These are phyloP conservation scores for Knufia petricola DNA, from an alignment of 2,329 filamentous ascomycete species.

Conservation along the genomic window DNA sequence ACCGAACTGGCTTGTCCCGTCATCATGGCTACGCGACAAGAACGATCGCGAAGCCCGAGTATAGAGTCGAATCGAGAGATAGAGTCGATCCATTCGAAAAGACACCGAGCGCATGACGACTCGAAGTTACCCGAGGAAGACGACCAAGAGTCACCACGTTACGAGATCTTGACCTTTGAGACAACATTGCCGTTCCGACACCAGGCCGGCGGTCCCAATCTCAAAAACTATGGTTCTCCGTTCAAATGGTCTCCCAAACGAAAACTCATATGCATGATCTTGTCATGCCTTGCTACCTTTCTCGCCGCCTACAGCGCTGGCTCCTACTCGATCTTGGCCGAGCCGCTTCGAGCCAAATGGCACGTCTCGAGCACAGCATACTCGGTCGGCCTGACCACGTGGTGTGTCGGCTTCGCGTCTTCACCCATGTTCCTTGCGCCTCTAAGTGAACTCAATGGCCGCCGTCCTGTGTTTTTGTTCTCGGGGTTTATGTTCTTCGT, in stretches of 20 bases:
- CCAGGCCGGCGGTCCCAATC: conserved; percentile 46
- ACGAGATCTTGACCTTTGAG: conserved; percentile 54
- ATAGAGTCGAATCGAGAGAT: conserved; percentile 4
- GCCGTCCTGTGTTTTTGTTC: conserved; percentile 68
- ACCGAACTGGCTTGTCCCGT: neutral
- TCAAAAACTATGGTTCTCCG: conserved; percentile 59
- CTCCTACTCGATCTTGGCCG: conserved; percentile 61
- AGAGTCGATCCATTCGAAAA: neutral
- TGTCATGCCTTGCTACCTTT: conserved; percentile 67
- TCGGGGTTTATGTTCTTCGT: conserved; percentile 62
- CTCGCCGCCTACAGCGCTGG: conserved; percentile 74
- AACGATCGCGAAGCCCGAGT: conserved; percentile 6
- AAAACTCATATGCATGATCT: conserved; percentile 60
- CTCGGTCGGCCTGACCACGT: conserved; percentile 65
- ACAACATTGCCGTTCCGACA: conserved; percentile 44
- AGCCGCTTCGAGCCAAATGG: conserved; percentile 58
- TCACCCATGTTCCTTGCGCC: conserved; percentile 84
- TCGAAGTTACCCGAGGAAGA: neutral
- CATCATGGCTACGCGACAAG: neutral
- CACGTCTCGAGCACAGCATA: conserved; percentile 55
- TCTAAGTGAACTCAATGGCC: conserved; percentile 78
- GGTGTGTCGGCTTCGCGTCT: conserved; percentile 69
- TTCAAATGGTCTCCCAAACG: conserved; percentile 60
- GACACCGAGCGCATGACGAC: neutral
- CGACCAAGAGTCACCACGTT: conserved; percentile 33